Conservation (phyloP, 2,329 filamentous ascomycete genomes). For the Cladorrhinum sp. region DNA sequence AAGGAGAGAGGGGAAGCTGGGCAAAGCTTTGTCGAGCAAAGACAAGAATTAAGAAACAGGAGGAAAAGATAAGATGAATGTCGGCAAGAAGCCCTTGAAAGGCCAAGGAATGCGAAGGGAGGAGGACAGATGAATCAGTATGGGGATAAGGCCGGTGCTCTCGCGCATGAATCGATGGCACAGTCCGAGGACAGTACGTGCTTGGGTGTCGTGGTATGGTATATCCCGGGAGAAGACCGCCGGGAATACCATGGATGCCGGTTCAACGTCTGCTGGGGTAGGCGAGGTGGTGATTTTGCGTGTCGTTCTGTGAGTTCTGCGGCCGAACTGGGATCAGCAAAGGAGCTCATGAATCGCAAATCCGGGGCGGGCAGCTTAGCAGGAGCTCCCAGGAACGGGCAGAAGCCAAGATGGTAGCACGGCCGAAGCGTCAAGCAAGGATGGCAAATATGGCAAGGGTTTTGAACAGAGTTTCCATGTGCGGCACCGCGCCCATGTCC, state of each 20-base stretch:
- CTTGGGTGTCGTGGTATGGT: slow-evolving; percentile 21
- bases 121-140: slow-evolving; percentile 14
- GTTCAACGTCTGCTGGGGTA: slow-evolving; percentile 5
- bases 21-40: slow-evolving; percentile 6
- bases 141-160: slow-evolving; percentile 19
- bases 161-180: slow-evolving; percentile 26
- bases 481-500: slow-evolving; percentile 32
- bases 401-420: slow-evolving; percentile 28
- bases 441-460: slow-evolving; percentile 10
- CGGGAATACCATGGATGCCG: slow-evolving; percentile 8
- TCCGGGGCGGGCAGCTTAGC: slow-evolving; percentile 9
- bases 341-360: slow-evolving; percentile 17
- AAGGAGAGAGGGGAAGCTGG: slow-evolving; percentile 1
- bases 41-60: slow-evolving; percentile 20
- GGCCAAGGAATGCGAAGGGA: slow-evolving; percentile 3
- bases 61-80: slow-evolving; percentile 31
- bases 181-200: slow-evolving; percentile 26
- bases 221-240: slow-evolving; percentile 15
- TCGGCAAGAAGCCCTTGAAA: slow-evolving; percentile 15
- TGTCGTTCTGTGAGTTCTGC: not conserved
- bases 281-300: slow-evolving; percentile 1
- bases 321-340: slow-evolving; percentile 13
- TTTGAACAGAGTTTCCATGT: slow-evolving; percentile 33
- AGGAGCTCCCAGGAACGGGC: slow-evolving; percentile 24
- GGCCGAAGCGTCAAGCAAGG: slow-evolving; percentile 13